A percentile compares a stretch with the other conserved stretches of the same genome.
These are phyloP conservation scores for Boletus edulis DNA, from an alignment of 768 basidiomycete genomes.

Conservation along the genomic window DNA sequence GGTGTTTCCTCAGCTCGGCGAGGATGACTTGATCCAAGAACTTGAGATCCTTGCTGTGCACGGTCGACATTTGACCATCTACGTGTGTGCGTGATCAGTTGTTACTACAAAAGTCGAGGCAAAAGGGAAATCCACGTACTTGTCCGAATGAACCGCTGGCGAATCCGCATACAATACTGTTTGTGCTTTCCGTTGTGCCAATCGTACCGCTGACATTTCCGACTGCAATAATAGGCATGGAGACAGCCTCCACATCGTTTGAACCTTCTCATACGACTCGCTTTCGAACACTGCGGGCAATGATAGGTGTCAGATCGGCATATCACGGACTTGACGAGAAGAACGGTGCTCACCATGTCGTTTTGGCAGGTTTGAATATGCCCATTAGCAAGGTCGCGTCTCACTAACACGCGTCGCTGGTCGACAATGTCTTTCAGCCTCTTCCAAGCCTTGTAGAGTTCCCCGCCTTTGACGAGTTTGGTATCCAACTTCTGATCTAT, in stretches of 20 bases:
- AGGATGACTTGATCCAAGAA: conserved; percentile 29
- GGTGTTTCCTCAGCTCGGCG: conserved; percentile 23
- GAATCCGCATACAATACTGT: conserved; percentile 22
- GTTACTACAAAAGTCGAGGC: background rate
- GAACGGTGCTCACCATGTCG: conserved; percentile 7
- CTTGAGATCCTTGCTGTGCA: conserved; percentile 24
- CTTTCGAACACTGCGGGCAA: conserved; percentile 21
- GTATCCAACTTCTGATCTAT: conserved; percentile 7
- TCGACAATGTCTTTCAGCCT: conserved; percentile 17
- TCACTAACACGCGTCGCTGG: conserved; percentile 19
- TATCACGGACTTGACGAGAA: background rate
- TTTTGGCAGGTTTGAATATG: conserved; percentile 30
- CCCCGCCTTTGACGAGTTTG: conserved; percentile 11
- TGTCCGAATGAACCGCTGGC: conserved; percentile 16
- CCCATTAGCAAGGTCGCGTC: conserved; percentile 11
- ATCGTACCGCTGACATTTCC: conserved; percentile 25
- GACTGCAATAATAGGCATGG: conserved; percentile 29
- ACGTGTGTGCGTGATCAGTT: background rate
- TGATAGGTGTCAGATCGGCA: background rate
- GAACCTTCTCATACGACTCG: conserved; percentile 12
- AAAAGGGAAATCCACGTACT: conserved; percentile 7
- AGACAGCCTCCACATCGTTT: conserved; percentile 28
- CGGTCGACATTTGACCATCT: conserved; percentile 25
- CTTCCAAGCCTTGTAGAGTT: conserved; percentile 23
- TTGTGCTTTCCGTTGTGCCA: conserved; percentile 30